Evolutionary conservation across 352 stramenopile species (phyloP).

Genomic region (Sclerospora graminicola): DNA sequence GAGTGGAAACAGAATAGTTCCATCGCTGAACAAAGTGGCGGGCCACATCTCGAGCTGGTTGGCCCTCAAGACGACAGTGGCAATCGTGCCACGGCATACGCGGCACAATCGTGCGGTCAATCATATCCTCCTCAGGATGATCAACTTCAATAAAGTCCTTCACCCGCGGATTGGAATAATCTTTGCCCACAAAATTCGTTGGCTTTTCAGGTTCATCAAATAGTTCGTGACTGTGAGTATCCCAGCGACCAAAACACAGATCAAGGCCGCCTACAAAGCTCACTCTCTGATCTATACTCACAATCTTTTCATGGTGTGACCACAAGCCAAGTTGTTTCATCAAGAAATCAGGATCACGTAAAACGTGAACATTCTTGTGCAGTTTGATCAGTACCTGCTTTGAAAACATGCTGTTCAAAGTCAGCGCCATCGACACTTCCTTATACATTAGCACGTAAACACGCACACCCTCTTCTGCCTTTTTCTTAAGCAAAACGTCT

Average conservation of each 20-base stretch:
- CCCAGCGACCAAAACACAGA: constrained; percentile 84
- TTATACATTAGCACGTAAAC: constrained; percentile 91
- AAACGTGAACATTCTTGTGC: constrained; percentile 76
- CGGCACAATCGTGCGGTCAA: constrained; percentile 55
- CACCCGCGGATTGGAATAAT: constrained; percentile 78
- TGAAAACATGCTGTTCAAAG: constrained; percentile 75
- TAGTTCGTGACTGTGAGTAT: constrained; percentile 52
- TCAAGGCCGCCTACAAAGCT: constrained; percentile 87
- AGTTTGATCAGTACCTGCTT: constrained; percentile 58
- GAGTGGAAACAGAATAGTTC: constrained; percentile 81
- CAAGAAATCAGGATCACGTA: constrained; percentile 84
- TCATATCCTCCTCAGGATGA: constrained; percentile 59
- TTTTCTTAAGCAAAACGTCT: constrained; percentile 54
- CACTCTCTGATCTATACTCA: constrained; percentile 82
- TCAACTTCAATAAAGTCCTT: constrained; percentile 82
- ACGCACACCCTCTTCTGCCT: constrained; percentile 71
- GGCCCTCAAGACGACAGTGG: constrained; percentile 69
- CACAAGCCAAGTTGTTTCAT: constrained; percentile 84
- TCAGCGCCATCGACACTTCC: constrained; percentile 73
- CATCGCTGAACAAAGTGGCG: constrained; percentile 83
- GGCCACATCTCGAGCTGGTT: constrained; percentile 70
- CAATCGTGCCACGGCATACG: constrained; percentile 85
- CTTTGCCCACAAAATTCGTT: constrained; percentile 69
- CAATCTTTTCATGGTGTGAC: constrained; percentile 90
- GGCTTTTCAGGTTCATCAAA: constrained; percentile 46